These are phyloP conservation scores for Rubia tinctorum DNA, from an alignment of 305 asterid genomes.

Conservation along the genomic window DNA sequence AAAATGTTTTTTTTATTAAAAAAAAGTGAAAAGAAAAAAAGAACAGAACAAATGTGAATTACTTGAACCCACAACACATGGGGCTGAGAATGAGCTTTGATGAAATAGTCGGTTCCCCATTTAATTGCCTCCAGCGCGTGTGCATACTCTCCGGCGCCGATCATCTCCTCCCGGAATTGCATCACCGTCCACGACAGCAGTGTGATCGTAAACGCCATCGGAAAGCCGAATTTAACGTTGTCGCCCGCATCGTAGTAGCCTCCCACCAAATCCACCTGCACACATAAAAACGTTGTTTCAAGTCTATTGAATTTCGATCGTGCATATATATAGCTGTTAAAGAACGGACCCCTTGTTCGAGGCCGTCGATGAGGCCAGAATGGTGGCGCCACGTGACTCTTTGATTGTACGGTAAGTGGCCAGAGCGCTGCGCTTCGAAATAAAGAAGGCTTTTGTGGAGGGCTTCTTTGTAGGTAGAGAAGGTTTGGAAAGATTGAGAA, in stretches of 20 bases:
- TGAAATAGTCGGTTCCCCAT: constrained; percentile 93
- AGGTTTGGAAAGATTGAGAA: constrained; percentile 26
- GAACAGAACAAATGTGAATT: not conserved
- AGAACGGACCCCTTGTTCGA: constrained; percentile 72
- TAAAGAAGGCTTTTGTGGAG: constrained; percentile 41
- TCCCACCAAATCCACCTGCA: constrained; percentile 1
- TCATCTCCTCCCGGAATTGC: not conserved
- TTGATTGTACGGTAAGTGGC: constrained; percentile 85
- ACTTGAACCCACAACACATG: constrained; percentile 88
- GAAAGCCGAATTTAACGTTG: not conserved
- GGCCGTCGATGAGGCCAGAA: constrained; percentile 95
- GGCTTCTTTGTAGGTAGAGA: constrained; percentile 16
- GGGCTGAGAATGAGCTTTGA: constrained; percentile 78
- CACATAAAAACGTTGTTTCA: not conserved
- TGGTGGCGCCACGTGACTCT: constrained; percentile 86
- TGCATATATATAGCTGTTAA: no score
- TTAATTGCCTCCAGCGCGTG: constrained; percentile 81
- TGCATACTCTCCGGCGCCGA: constrained; percentile 45
- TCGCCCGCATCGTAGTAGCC: constrained; percentile 2
- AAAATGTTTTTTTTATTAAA: not conserved
- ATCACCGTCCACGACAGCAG: constrained; percentile 3
- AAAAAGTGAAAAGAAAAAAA: not conserved
- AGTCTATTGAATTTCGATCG: not conserved
- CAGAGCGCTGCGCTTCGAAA: constrained; percentile 93
- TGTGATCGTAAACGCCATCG: not conserved